These are phyloP conservation scores for Pythium dissimile DNA, from an alignment of 352 stramenopile genomes.

Conservation along the genomic window DNA sequence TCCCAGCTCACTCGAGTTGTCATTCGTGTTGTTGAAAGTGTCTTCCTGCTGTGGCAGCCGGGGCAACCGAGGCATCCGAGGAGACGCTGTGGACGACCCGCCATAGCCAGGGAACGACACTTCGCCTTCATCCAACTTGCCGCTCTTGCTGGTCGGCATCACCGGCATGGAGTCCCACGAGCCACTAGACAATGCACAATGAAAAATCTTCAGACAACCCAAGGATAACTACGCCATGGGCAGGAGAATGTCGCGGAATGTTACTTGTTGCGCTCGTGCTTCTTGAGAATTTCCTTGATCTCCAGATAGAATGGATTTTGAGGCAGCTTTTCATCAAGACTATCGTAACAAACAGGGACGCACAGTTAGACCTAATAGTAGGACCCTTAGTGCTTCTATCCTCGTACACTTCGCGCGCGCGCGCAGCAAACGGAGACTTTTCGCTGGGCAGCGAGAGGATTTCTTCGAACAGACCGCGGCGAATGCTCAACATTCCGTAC, in stretches of 20 bases:
- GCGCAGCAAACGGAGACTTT: constrained; percentile 57
- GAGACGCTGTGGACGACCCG: background rate
- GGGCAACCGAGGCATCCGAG: constrained; percentile 7
- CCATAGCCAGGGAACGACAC: constrained; percentile 1
- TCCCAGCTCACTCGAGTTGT: background rate
- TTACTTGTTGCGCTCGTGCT: constrained; percentile 42
- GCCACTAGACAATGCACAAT: constrained; percentile 26
- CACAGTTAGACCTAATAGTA: no score
- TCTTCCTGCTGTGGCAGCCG: constrained; percentile 1
- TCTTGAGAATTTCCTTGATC: constrained; percentile 46
- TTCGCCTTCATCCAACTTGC: background rate
- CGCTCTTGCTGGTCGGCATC: constrained; percentile 6
- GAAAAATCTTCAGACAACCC: background rate
- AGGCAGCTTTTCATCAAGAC: constrained; percentile 18
- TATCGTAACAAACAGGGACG: constrained; percentile 1
- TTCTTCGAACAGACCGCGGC: constrained; percentile 61
- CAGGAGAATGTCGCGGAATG: no score
- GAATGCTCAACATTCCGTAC: constrained; percentile 69
- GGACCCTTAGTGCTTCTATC: no score
- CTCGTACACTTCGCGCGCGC: constrained; percentile 51
- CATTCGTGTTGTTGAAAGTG: background rate
- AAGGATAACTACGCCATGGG: background rate
- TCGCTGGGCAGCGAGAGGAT: constrained; percentile 62
- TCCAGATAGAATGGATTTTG: constrained; percentile 32
- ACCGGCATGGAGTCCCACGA: constrained; percentile 33